Evolutionary conservation across 1,139 yeast genomes (phyloP).

Genomic region (Eremothecium cymbalariae): DNA sequence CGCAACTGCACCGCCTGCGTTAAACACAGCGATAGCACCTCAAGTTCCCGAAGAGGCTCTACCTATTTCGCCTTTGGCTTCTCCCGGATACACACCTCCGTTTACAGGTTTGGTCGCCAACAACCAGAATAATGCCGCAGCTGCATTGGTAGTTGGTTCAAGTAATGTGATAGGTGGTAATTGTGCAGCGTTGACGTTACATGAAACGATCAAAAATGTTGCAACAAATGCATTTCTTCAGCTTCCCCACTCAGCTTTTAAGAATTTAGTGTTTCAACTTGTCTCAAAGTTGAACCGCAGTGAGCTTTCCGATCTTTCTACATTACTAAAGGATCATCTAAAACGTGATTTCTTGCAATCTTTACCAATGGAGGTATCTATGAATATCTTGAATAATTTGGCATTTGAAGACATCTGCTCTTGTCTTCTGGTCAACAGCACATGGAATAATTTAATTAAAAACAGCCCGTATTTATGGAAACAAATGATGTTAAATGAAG

Average conservation of each 20-base stretch:
- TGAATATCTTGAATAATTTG: conserved; percentile 56
- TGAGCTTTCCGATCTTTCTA: conserved; percentile 60
- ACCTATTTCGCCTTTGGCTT: conserved; percentile 27
- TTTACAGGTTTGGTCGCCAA: conserved; percentile 4
- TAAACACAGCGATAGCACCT: conserved; percentile 5
- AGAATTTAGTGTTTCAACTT: conserved; percentile 47
- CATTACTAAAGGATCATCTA: conserved; percentile 50
- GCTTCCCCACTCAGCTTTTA: conserved; percentile 16
- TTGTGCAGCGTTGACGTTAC: conserved; percentile 1
- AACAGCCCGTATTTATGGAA: conserved; percentile 56
- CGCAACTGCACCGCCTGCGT: not conserved
- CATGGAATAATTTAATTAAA: conserved; percentile 61
- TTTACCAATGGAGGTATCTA: conserved; percentile 71
- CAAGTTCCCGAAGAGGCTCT: conserved; percentile 20
- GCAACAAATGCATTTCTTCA: conserved; percentile 14
- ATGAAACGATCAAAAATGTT: conserved; percentile 12
- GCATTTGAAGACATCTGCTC: conserved; percentile 58
- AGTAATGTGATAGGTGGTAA: not conserved
- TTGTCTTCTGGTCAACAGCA: conserved; percentile 56
- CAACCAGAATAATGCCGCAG: conserved; percentile 6
- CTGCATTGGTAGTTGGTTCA: conserved; percentile 6
- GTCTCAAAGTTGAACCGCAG: conserved; percentile 59
- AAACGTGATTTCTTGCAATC: conserved; percentile 63
- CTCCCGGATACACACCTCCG: conserved; percentile 20
- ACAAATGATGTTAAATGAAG: conserved; percentile 45